Percentiles rank a stretch among this genome's conserved stretches.
phyloP scores from a whole-genome alignment of 306 rosid genomes.

The Abrus precatorius region DNA sequence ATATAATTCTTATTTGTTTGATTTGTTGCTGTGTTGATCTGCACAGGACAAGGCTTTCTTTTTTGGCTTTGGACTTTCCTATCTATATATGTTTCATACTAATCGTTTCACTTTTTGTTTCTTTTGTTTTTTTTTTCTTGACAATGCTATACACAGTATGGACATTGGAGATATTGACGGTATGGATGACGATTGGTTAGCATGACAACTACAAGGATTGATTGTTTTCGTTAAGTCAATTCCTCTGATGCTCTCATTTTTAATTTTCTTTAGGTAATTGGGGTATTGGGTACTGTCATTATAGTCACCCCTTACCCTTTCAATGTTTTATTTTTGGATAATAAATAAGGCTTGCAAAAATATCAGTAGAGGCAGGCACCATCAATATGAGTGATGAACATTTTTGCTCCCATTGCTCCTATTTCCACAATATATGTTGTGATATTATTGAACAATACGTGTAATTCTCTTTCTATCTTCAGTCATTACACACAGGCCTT shows the following conservation, averaged over 20 bases:
- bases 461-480: not conserved
- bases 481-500: not conserved
- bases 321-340: constrained; percentile 39
- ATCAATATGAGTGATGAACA: constrained; percentile 46
- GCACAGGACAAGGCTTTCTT: not conserved
- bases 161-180: constrained; percentile 90
- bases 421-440: constrained; percentile 18
- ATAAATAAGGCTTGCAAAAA: constrained; percentile 64
- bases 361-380: constrained; percentile 53
- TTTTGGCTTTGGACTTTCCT: not conserved
- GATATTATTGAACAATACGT: constrained; percentile 25
- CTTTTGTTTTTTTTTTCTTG: constrained; percentile 23
- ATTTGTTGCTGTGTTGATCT: not conserved
- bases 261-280: constrained; percentile 36
- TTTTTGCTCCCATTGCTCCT: constrained; percentile 38
- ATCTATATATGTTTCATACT: constrained; percentile 22
- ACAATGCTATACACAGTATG: constrained; percentile 61
- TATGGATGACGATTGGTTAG: constrained; percentile 85
- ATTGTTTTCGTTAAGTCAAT: constrained; percentile 59
- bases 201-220: constrained; percentile 58
- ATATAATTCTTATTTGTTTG: not conserved
- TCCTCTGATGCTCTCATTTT: constrained; percentile 50
- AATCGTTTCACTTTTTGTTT: not conserved
- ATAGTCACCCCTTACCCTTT: constrained; percentile 26
- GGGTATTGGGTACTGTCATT: constrained; percentile 41